Evolutionary conservation across 768 basidiomycete species (phyloP), one percentile per base, ranked within the genome.

Genomic region (Daedalea quercina): DNA sequence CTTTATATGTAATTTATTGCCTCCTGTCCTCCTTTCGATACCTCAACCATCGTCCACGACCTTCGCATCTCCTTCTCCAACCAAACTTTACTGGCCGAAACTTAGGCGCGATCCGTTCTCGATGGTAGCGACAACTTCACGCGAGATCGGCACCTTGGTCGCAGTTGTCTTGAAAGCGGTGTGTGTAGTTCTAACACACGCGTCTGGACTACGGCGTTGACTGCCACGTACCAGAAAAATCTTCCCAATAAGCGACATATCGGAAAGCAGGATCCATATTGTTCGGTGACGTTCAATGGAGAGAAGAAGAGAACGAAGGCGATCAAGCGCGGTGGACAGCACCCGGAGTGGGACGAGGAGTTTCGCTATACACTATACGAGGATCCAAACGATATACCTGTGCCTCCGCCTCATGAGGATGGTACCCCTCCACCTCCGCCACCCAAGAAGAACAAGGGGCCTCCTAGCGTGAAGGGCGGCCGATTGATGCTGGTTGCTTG

Each of bases 281-380:
- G 93, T 60, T 72, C 83, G 22, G 79, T 95, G 23, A 73, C 76
- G 3, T 73, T 94, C 49, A 87, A 90, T 64, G 83, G 84, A 47
- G 86, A 94, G 68, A 94, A 85, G 63, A 81, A 85, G 54, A 79
- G 90, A 48, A 98, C 95, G 3, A 91, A 87, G 67, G 84, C 92
- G n/a, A 87, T 97, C 67, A 94, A 90, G 66, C 86, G 92, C 26
- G 96, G 96, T 47, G 96, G 96, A 17, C 96, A 99, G 67, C 94
- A 96, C 68, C 96, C 96, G 4, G 93, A 93, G 70, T 99, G 96
- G 94, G 96, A 99, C 65, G 94, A 96, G 62, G 96, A 99, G 70
- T 76, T 98, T 63, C 85, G 96, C 41, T 98, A 97, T 69, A 84
- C 86, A 23, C 74, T 99, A 43, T 80, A 76, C 57, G 94, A 97